Base-by-base conservation (phyloP, 352 stramenopile genomes). In the Pythium chondricola region DNA sequence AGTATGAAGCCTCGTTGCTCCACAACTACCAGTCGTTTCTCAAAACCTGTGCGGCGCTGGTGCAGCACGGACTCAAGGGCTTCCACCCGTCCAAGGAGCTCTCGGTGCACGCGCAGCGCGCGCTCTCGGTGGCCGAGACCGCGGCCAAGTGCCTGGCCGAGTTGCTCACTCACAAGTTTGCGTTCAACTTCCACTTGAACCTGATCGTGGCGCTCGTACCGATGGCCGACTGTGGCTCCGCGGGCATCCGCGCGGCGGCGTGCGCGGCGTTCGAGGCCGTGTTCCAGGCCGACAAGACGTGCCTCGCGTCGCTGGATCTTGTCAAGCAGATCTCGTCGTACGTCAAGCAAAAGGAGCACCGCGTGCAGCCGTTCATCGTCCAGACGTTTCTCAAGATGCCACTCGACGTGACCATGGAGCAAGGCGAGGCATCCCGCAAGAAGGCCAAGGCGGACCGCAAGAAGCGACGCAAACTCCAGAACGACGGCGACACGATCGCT, bases 121-220 rank as follows among this genome's bases (percentile, higher is more conserved):
- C 69, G 8, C 60, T 91, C n/a, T 56, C 66, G 22, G 48, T 89
- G 18, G 80, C 78, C 17, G 83, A 91, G 55, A 86, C 69, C 24
- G 78, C 63, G 17, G 69, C 74, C 18, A 75, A 80, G 25, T 94
- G 83, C 53, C 65, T 94, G n/a, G 56, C 68, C 10, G 76, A 92
- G 56, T 52, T 94, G 22, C 58, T 94, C 30, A 79, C 88, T 56
- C 75, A 71, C 52, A 94, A 94, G 52, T 92, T 85, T 51, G 49
- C 78, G 9, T 94, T 92, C 61, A 94, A 92, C 56, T 92, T 94
- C 49, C 76, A 91, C 60, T 45, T 88, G 48, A 92, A 92, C 49
- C 56, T 94, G 26, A 83, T 94, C 43, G 75, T 85, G 4, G 79
- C 80, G 21, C 61, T 94, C 24, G 78, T 94, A 27, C 83, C 83